phyloP scores from a whole-genome alignment of 2,329 filamentous ascomycete genomes.

The Exophiala dermatitidis region DNA sequence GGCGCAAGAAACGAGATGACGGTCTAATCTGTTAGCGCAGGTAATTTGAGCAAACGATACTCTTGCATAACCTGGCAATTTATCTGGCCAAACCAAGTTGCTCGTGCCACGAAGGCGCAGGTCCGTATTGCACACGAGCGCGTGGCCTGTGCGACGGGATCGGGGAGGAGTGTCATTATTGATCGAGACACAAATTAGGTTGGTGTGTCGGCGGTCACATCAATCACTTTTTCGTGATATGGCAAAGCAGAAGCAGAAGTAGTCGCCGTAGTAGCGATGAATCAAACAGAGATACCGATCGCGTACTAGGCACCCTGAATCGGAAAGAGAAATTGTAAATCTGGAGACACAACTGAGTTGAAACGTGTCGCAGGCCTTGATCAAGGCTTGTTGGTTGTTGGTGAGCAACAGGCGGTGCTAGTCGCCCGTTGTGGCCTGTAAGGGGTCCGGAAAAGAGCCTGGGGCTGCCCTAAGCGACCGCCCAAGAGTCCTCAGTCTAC shows the following conservation, averaged over 20 bases:
- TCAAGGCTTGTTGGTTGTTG: constrained; percentile 1
- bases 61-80: neutral
- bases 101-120: constrained; percentile 16
- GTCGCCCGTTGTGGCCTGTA: neutral
- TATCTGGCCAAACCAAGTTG: constrained; percentile 6
- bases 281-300: neutral
- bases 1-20: neutral
- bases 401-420: neutral
- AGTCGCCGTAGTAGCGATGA: neutral
- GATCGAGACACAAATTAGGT: neutral
- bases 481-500: neutral
- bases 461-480: neutral
- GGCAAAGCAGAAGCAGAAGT: too few species aligned
- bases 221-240: too few species aligned
- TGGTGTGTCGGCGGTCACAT: neutral
- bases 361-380: constrained; percentile 16
- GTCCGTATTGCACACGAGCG: constrained; percentile 3
- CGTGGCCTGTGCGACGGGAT: constrained; percentile 12
- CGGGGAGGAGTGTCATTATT: neutral
- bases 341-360: constrained; percentile 15
- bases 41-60: neutral
- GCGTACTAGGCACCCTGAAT: constrained; percentile 1
- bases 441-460: neutral
- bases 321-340: constrained; percentile 7
- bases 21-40: neutral